Evolutionary conservation across 257 asterid species (phyloP).

Genomic region (Leonotis leonurus): DNA sequence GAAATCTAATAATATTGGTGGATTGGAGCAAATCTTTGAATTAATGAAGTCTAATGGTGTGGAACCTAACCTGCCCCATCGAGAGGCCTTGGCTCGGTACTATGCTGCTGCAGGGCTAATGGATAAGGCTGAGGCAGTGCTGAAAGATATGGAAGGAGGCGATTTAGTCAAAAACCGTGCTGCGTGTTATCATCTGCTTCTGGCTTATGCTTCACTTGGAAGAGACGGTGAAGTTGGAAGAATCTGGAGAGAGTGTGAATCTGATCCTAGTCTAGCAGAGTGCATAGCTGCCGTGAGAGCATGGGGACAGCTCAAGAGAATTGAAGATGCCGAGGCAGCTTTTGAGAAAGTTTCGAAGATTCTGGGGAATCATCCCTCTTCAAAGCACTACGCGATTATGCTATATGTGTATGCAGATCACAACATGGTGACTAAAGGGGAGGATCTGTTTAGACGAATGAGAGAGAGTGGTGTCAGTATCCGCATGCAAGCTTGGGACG

Average conservation of each 20-base stretch:
- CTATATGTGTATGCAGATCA: slow-evolving; percentile 51
- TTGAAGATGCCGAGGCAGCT: slow-evolving; percentile 65
- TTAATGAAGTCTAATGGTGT: slow-evolving; percentile 53
- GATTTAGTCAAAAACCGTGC: slow-evolving; percentile 32
- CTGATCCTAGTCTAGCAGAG: slow-evolving; percentile 38
- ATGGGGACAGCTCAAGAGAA: slow-evolving; percentile 55
- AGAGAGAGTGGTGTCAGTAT: slow-evolving; percentile 29
- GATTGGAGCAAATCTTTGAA: slow-evolving; percentile 63
- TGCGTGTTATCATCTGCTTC: slow-evolving; percentile 35
- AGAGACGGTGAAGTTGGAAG: slow-evolving; percentile 51
- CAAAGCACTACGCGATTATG: slow-evolving; percentile 31
- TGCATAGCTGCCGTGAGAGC: slow-evolving; percentile 57
- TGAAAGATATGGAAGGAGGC: slow-evolving; percentile 64
- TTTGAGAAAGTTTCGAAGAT: slow-evolving; percentile 33
- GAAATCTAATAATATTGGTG: slow-evolving; percentile 44
- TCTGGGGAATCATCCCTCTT: slow-evolving; percentile 22
- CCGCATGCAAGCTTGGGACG: slow-evolving; percentile 54
- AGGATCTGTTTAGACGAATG: slow-evolving; percentile 60
- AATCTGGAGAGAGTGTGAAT: slow-evolving; percentile 53
- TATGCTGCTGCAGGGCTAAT: slow-evolving; percentile 36
- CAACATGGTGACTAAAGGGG: slow-evolving; percentile 59
- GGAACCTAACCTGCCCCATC: slow-evolving; percentile 28
- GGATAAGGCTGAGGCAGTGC: slow-evolving; percentile 56
- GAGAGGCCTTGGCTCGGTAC: slow-evolving; percentile 34
- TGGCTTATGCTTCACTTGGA: slow-evolving; percentile 56